These are phyloP conservation scores for Licmophora abbreviata DNA, from an alignment of 108 stramenopile species.

Conservation along the genomic window DNA sequence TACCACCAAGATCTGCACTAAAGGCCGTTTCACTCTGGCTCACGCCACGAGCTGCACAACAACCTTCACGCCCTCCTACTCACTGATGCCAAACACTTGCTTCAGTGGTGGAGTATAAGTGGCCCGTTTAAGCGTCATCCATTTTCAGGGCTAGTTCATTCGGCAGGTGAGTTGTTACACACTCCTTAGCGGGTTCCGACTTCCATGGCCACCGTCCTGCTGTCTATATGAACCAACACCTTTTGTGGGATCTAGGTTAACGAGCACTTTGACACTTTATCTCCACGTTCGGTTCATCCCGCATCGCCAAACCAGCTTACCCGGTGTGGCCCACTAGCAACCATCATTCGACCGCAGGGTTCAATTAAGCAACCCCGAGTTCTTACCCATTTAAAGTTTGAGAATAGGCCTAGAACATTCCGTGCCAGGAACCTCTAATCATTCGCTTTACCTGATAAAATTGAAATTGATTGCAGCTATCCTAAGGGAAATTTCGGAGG, in stretches of 20 bases:
- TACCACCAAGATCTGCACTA: conserved; percentile 96
- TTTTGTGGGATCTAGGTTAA: conserved; percentile 97
- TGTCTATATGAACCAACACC: conserved; percentile 97
- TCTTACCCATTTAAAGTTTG: conserved; percentile 97
- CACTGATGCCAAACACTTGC: conserved; percentile 64
- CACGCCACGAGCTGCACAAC: conserved; percentile 82
- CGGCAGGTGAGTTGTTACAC: conserved; percentile 88
- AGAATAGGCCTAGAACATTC: conserved; percentile 91
- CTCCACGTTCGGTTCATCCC: conserved; percentile 96
- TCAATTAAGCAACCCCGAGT: conserved; percentile 89
- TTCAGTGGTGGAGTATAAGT: conserved; percentile 82
- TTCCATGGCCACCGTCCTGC: conserved; percentile 98
- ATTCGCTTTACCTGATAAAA: conserved; percentile 98
- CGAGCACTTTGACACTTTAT: conserved; percentile 94
- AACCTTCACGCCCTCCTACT: conserved; percentile 93
- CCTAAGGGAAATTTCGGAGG: conserved; percentile 96
- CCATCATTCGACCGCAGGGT: conserved; percentile 87
- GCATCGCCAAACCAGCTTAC: conserved; percentile 97
- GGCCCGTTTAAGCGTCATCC: conserved; percentile 94
- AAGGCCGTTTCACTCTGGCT: conserved; percentile 89
- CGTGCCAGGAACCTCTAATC: conserved; percentile 93
- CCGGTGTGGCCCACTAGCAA: conserved; percentile 94
- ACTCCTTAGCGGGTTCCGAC: conserved; percentile 90
- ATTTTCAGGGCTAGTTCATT: conserved; percentile 93
- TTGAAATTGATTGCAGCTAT: conserved; percentile 85